Evolutionary conservation across 2,329 filamentous ascomycete genomes (phyloP), one percentile per base, ranked within the genome.

Genomic region (Hypoxylon sp.): DNA sequence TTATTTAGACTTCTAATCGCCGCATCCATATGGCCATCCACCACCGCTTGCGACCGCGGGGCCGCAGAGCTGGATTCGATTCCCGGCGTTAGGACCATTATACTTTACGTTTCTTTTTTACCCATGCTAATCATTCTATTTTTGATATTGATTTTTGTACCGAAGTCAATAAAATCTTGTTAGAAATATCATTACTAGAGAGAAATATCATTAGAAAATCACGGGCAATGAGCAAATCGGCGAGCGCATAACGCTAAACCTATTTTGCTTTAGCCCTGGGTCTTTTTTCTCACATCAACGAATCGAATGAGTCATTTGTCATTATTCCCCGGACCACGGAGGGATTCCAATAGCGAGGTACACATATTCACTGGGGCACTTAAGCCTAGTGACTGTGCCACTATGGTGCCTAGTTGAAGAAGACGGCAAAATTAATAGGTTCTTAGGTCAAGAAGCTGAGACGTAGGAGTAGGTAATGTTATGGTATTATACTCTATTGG

Each of bases 311-410:
- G 55, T 55, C 42, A 54, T 48, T 19, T 39, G 21, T 6, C 7
- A 31, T 31, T 27, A 4, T 32, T 50, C 15, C 19, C 31, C 64
- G 58, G 64, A 44, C 48, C 27, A 19, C 65, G 65, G 65, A 60
- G 51, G 35, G 52, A 52, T 13, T 68, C 11, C 29, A 65, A 68
- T 29, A 68, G 65, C 60, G 65, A 68, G 44, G 39, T 17, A 8
- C 39, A 27, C 17, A 17, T 19, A 29, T 24, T 27, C 42, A n/a
- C 11, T 7, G 19, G 10, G 39, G 10, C 37, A 8, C 31, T 17
- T 52, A 11, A 13, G 6, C 32, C 10, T 13, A 13, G 13, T 4
- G 24, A 2, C 4, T 24, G 24, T 24, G 24, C 35, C 35, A 19
- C n/a, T 2, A 6, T 42, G 39, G n/a, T 42, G 39, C 39, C 39